These are phyloP conservation scores for Chiua virens DNA, from an alignment of 768 basidiomycete genomes.

Conservation along the genomic window DNA sequence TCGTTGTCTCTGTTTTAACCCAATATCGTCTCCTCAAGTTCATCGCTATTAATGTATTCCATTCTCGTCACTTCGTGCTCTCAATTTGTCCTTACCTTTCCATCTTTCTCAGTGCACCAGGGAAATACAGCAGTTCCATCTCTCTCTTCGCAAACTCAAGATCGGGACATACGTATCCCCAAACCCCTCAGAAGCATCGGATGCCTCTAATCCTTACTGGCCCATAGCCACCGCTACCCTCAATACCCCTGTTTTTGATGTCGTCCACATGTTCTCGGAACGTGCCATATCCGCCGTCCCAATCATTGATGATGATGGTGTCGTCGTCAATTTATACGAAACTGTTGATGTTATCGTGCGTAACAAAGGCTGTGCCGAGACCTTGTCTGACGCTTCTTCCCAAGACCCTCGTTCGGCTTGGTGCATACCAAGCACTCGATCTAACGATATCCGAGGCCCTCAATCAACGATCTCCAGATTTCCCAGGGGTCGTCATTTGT, in stretches of 20 bases:
- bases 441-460: constrained; percentile 91
- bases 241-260: constrained; percentile 92
- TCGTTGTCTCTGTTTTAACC: constrained; percentile 93
- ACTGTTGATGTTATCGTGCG: constrained; percentile 96
- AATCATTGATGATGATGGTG: constrained; percentile 88
- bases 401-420: constrained; percentile 91
- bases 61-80: background rate
- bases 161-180: constrained; percentile 91
- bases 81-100: constrained; percentile 8
- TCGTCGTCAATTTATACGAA: constrained; percentile 95
- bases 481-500: constrained; percentile 96
- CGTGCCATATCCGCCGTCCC: constrained; percentile 95
- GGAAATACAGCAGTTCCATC: constrained; percentile 79
- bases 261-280: constrained; percentile 98
- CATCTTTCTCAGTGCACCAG: constrained; percentile 63
- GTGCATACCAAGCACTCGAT: constrained; percentile 95
- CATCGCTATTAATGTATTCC: constrained; percentile 89
- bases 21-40: constrained; percentile 99
- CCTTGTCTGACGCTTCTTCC: constrained; percentile 3
- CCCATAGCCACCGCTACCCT: constrained; percentile 92
- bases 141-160: constrained; percentile 79
- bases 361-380: constrained; percentile 4
- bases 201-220: constrained; percentile 71
- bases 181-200: constrained; percentile 43
- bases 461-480: constrained; percentile 88